These are phyloP conservation scores for Hypoxylon fuscum DNA, from an alignment of 495 filamentous ascomycete species.

Conservation along the genomic window DNA sequence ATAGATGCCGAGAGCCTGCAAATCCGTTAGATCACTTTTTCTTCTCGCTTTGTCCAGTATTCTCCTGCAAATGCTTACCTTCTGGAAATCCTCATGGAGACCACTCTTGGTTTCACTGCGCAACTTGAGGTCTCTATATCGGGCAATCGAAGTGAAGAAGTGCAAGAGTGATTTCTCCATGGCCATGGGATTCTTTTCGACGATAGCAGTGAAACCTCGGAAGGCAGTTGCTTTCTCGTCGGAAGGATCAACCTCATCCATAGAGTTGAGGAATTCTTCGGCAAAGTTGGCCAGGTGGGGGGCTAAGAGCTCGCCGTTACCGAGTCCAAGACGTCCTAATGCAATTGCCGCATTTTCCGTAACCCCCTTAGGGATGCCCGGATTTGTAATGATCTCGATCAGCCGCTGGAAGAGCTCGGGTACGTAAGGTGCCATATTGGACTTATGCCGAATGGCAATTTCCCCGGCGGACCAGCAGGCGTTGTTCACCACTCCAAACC, in stretches of 20 bases:
- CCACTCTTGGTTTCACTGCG: slow-evolving; percentile 56
- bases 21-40: slow-evolving; percentile 19
- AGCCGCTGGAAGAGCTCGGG: slow-evolving; percentile 79
- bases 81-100: slow-evolving; percentile 58
- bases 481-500: slow-evolving; percentile 95
- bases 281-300: slow-evolving; percentile 85
- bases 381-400: slow-evolving; percentile 79
- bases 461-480: slow-evolving; percentile 98
- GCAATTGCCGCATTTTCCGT: slow-evolving; percentile 96
- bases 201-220: slow-evolving; percentile 84
- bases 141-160: slow-evolving; percentile 86
- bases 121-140: slow-evolving; percentile 68
- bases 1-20: slow-evolving; percentile 83
- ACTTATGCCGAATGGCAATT: slow-evolving; percentile 82
- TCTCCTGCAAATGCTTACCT: slow-evolving; percentile 40
- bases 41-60: background rate
- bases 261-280: slow-evolving; percentile 79
- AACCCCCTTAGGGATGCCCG: slow-evolving; percentile 87
- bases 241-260: slow-evolving; percentile 84
- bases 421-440: slow-evolving; percentile 77
- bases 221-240: slow-evolving; percentile 96
- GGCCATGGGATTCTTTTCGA: slow-evolving; percentile 86
- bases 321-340: slow-evolving; percentile 87
- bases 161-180: slow-evolving; percentile 86
- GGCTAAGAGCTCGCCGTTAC: slow-evolving; percentile 77